Conservation (phyloP, 2,329 filamentous ascomycete species). For the Sordariomycetes sp. region DNA sequence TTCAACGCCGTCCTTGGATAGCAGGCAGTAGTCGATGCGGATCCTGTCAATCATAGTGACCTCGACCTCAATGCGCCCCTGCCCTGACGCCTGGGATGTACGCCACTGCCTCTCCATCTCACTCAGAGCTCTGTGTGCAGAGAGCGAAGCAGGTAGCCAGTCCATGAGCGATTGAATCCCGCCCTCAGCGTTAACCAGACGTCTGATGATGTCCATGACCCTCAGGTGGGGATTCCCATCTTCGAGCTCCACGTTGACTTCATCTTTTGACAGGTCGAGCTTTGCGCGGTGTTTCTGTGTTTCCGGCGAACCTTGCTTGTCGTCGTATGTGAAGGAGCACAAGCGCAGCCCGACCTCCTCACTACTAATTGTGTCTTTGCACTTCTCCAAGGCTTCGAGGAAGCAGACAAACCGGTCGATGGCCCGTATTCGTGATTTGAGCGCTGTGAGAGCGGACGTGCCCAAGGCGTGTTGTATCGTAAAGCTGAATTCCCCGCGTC, state of each 20-base stretch:
- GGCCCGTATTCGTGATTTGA: constrained; percentile 52
- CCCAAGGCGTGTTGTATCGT: constrained; percentile 50
- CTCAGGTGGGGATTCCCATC: constrained; percentile 59
- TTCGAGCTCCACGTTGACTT: constrained; percentile 51
- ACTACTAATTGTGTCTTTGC: constrained; percentile 44
- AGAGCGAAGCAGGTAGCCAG: constrained; percentile 52
- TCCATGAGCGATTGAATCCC: constrained; percentile 43
- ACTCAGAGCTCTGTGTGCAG: constrained; percentile 53
- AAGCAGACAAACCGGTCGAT: constrained; percentile 65
- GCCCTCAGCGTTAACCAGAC: constrained; percentile 44
- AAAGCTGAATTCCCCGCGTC: constrained; percentile 54
- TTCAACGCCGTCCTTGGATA: constrained; percentile 12
- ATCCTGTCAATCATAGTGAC: constrained; percentile 49
- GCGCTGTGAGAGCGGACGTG: constrained; percentile 45
- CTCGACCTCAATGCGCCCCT: constrained; percentile 40
- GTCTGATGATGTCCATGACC: constrained; percentile 48
- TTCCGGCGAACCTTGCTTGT: constrained; percentile 9
- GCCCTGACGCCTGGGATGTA: constrained; percentile 26
- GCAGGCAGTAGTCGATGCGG: constrained; percentile 42
- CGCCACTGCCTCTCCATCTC: constrained; percentile 49
- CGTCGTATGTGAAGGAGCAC: constrained; percentile 61
- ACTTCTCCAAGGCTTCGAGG: constrained; percentile 53
- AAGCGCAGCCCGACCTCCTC: constrained; percentile 51
- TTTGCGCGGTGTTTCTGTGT: constrained; percentile 37
- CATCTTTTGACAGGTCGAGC: constrained; percentile 44